Evolutionary conservation across 129 eudicot species (phyloP), one percentile per base, ranked within the genome.

Genomic region (Helichrysum umbraculigerum): DNA sequence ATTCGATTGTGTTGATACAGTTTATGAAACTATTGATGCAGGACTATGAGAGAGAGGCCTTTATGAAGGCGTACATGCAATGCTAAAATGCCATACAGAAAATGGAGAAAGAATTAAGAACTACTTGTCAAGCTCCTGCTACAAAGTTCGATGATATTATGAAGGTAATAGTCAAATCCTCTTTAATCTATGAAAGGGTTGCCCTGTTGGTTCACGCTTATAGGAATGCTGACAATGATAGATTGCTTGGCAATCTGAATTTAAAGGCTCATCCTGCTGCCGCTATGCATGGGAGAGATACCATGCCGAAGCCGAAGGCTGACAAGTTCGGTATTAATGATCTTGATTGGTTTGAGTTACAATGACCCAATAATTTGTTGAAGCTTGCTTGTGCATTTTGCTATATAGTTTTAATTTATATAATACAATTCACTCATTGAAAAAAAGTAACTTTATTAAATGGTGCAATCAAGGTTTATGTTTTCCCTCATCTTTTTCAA

Each of bases 21-120:
- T 65, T 74, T 77, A 21, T 78, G 15, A 68, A 76, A 20, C 66
- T 72, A 41, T 32, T 90, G 78, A 81, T 89, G 92, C 85, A 95
- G 99, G 99, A 91, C 74, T 84, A 86, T 44, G 89, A 95, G 85
- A 91, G 83, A 81, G 93, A 91, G 76, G 99, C 94, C 19, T 95
- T 79, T 69, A 83, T 89, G 88, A 96, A 95, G 85, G 99, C 99
- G 17, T 90, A 87, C 79, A 73, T 89, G 72, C 92, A 84, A 66
- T 87, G 96, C 78, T 71, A 96, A 44, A 89, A 76, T 81, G 88
- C 91, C 44, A 83, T 95, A 69, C 96, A 89, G 75, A 81, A 72
- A 60, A 91, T 95, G 99, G 99, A 91, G 76, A 95, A 85, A 86
- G 88, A 87, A 66, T 86, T 95, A 63, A 87, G 96, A 88, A 54